A percentile compares a stretch with the other conserved stretches of the same genome.
Conservation (phyloP, 2,329 filamentous ascomycete species). For the Metarhizium anisopliae region DNA sequence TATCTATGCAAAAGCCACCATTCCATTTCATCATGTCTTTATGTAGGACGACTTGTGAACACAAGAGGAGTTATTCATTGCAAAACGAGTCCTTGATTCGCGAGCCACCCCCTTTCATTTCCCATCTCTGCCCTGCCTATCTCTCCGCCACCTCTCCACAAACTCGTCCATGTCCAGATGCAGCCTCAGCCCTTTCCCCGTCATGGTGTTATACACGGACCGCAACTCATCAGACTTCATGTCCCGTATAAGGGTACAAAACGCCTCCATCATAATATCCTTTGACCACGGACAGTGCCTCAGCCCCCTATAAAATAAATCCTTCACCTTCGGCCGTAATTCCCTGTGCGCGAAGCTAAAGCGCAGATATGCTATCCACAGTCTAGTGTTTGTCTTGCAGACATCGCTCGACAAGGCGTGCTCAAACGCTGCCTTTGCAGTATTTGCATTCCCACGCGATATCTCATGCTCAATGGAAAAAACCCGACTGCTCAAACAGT, state of each 20-base stretch:
- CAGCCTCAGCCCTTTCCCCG: conserved; percentile 38
- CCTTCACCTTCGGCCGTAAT: conserved; percentile 31
- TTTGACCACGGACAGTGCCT: conserved; percentile 41
- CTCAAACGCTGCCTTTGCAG: conserved; percentile 42
- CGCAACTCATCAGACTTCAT: conserved; percentile 40
- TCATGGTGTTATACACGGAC: conserved; percentile 38
- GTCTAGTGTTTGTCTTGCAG: conserved; percentile 28
- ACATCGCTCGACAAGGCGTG: conserved; percentile 34
- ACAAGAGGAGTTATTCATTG: neutral
- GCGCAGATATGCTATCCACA: conserved; percentile 44
- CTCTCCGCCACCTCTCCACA: conserved; percentile 23
- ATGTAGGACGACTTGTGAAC: neutral
- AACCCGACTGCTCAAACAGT: conserved; percentile 33
- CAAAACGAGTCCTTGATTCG: neutral
- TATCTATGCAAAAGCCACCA: too few species aligned
- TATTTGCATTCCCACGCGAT: conserved; percentile 37
- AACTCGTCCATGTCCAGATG: conserved; percentile 44
- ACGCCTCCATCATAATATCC: conserved; percentile 41
- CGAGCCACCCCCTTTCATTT: neutral
- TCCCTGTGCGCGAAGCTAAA: conserved; percentile 33
- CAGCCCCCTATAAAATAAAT: conserved; percentile 39
- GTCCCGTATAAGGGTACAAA: conserved; percentile 31
- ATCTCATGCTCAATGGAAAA: conserved; percentile 46
- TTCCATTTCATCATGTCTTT: too few species aligned
- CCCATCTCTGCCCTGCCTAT: neutral